Base-by-base conservation (phyloP, 163 green algal species). In the Volvox carteri region DNA sequence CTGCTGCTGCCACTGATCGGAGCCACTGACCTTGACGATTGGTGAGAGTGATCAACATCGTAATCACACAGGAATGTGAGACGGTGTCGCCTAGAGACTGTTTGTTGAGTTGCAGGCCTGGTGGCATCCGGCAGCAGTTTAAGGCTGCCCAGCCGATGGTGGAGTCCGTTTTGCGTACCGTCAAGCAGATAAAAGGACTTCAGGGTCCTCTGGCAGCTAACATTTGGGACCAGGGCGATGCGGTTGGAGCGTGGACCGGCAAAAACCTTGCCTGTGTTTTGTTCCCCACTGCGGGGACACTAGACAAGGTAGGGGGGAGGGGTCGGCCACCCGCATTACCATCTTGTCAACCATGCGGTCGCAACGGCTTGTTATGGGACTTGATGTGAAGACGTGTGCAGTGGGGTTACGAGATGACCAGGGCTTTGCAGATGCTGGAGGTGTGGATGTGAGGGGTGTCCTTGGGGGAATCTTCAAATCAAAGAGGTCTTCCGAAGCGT, bases 21-120 rank as follows among this genome's bases (percentile, higher is more conserved):
- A 18, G 97, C 97, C 14, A 98, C 97, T 7, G 97, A 99, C 90
- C 85, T 99, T 1, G 96, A 99, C 81, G 97, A 99, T 90, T 98
- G 96, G 95, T 96, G 76, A 73, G 90, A 44, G 18, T 1, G n/a
- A n/a, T n/a, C n/a, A n/a, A n/a, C n/a, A n/a, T n/a, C n/a, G n/a
- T 1, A 48, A 21, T 72, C 23, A 4, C 60, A 23, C 60, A 37
- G 60, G 23, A 37, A 11, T 19, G 23, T 25, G 58, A 68, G 23
- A 30, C 58, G 23, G 19, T 35, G 37, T 12, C 35, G 12, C 70
- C 0, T 78, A 19, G 28, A 72, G 37, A 72, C 39, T 78, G 7
- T 33, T 58, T 58, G 14, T 35, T 58, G 70, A 19, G 7, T 65
- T 52, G 35, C 83, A 88, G 83, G 83, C 83, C 96, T 9, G 96